Conservation (phyloP, 371 early-diverging fungal genomes). For the Batkoa obscura region DNA sequence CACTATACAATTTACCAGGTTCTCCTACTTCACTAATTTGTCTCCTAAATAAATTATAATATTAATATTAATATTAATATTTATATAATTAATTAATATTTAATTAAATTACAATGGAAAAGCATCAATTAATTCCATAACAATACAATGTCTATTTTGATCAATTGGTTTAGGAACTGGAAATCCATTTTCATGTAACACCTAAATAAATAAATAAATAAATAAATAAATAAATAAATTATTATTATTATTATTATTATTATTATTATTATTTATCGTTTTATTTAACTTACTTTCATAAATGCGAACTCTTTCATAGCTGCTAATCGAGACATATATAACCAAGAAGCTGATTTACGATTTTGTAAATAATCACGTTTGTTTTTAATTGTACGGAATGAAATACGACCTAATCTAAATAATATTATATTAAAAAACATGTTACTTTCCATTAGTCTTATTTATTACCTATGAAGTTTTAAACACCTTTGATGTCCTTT, state of each 20-base stretch:
- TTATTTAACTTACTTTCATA: constrained; percentile 74
- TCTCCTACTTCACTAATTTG: constrained; percentile 71
- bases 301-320: constrained; percentile 95
- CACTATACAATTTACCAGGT: constrained; percentile 80
- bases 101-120: constrained; percentile 51
- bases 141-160: constrained; percentile 90
- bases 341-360: constrained; percentile 87
- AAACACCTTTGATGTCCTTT: constrained; percentile 69
- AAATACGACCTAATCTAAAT: constrained; percentile 81
- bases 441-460: not conserved
- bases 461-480: constrained; percentile 64
- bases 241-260: not conserved
- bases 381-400: constrained; percentile 92
- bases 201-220: constrained; percentile 11
- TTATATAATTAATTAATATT: not conserved
- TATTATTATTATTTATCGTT: not conserved
- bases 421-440: constrained; percentile 7
- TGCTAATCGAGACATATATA: constrained; percentile 92
- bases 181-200: constrained; percentile 76
- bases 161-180: constrained; percentile 91
- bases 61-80: not conserved
- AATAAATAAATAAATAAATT: too few species aligned
- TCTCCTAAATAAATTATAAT: constrained; percentile 21
- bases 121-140: constrained; percentile 93
- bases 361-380: constrained; percentile 92